phyloP scores from a whole-genome alignment of 1,139 yeast genomes.

The Blastobotrys persicus region DNA sequence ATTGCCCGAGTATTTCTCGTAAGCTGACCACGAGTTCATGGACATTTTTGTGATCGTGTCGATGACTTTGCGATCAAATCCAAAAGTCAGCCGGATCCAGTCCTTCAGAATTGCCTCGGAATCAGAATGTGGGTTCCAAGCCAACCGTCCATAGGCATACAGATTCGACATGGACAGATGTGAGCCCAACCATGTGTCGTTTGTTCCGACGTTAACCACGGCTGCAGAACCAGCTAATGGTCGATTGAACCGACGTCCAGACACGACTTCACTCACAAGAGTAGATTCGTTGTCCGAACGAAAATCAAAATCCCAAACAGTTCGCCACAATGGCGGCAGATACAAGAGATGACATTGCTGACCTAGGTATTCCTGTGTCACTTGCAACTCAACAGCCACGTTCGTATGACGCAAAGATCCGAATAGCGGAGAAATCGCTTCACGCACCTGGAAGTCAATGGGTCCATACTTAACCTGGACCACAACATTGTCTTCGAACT shows the following conservation, averaged over 20 bases:
- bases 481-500: conserved; percentile 11
- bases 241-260: conserved; percentile 6
- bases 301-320: conserved; percentile 7
- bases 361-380: conserved; percentile 9
- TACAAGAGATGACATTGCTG: conserved; percentile 10
- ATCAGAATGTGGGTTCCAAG: conserved; percentile 7
- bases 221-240: conserved; percentile 4
- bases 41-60: conserved; percentile 7
- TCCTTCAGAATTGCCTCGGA: conserved; percentile 2
- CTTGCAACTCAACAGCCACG: conserved; percentile 4
- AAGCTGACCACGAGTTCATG: conserved; percentile 11
- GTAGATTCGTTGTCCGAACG: conserved; percentile 5
- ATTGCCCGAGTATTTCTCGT: conserved; percentile 9
- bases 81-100: conserved; percentile 9
- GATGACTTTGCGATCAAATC: not conserved
- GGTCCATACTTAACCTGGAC: conserved; percentile 12
- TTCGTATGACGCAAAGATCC: conserved; percentile 1
- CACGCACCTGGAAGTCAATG: conserved; percentile 11
- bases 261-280: conserved; percentile 3
- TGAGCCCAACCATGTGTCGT: conserved; percentile 7
- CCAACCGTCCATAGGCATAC: conserved; percentile 9
- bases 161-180: conserved; percentile 10
- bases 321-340: conserved; percentile 8
- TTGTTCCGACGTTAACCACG: conserved; percentile 6
- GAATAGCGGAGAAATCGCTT: conserved; percentile 5